A percentile compares a stretch with the other conserved stretches of the same genome.
These are phyloP conservation scores for Lecanicillium sp. DNA, from an alignment of 2,329 filamentous ascomycete species.

Conservation along the genomic window DNA sequence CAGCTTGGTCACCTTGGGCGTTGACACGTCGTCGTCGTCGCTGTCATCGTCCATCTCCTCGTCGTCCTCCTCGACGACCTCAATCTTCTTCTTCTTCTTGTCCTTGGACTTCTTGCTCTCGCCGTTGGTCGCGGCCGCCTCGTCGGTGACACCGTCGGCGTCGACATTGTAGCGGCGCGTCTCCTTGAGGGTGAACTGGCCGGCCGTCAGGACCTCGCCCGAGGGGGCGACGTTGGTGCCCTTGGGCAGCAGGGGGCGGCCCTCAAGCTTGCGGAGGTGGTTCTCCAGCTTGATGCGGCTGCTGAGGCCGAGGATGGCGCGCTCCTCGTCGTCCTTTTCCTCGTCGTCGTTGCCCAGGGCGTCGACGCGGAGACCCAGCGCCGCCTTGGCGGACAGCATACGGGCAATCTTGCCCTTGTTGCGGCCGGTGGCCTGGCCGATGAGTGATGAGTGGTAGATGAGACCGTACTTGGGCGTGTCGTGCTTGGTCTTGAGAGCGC, in stretches of 20 bases:
- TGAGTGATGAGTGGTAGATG: conserved; percentile 85
- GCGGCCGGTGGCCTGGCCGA: conserved; percentile 92
- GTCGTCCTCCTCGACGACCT: conserved; percentile 29
- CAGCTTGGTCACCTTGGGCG: conserved; percentile 34
- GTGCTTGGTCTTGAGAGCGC: conserved; percentile 97
- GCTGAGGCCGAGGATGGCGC: conserved; percentile 68
- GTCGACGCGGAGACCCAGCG: conserved; percentile 88
- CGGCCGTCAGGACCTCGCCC: conserved; percentile 53
- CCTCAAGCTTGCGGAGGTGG: conserved; percentile 71
- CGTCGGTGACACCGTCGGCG: conserved; percentile 72
- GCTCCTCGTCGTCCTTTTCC: conserved; percentile 80
- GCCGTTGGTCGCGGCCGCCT: conserved; percentile 37
- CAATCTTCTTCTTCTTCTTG: conserved; percentile 35
- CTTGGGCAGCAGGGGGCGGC: conserved; percentile 76
- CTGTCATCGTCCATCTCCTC: conserved; percentile 24
- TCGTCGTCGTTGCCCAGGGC: conserved; percentile 54
- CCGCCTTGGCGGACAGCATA: conserved; percentile 89
- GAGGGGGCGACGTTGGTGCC: conserved; percentile 69
- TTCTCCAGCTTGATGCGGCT: conserved; percentile 69
- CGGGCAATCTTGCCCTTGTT: conserved; percentile 99
- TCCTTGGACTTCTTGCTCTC: conserved; percentile 32
- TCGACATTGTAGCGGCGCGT: conserved; percentile 91
- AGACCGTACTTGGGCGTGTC: conserved; percentile 98
- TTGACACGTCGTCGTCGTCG: conserved; percentile 21
- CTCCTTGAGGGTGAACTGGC: conserved; percentile 89